Evolutionary conservation across 768 basidiomycete genomes (phyloP), one percentile per base, ranked within the genome.

Genomic region (Russula virescens): DNA sequence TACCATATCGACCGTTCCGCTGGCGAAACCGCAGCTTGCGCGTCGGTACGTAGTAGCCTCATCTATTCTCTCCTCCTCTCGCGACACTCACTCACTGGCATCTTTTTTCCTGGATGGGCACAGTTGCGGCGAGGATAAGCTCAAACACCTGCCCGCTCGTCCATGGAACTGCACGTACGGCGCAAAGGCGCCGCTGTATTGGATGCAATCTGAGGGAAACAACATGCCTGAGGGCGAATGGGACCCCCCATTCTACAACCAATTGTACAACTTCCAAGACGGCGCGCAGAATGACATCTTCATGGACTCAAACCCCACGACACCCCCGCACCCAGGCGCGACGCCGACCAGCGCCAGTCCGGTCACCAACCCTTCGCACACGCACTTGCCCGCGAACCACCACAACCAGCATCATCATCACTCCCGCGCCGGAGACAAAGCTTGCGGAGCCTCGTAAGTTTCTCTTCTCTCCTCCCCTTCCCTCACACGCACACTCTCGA

Each of bases 201-300:
- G 78, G 77, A 68, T 70, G 60, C 78, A 77, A 65, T 31, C 23
- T 1, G 75, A 78, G 51, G 38, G 73, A 35, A 76, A 76, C 71
- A 79, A 77, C 69, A 72, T 74, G 70, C 70, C 69, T 51, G 74
- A 76, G 63, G 73, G 60, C 58, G 63, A 63, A 0, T 69, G 71
- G 58, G 19, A 48, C 21, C 70, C 75, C 8, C 75, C 74, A n/a
- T 59, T 66, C 26, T 81, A 81, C 68, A 74, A 71, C 49, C 63
- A 66, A 35, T 59, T 71, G 19, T 81, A 76, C 68, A 74, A 76
- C 55, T 81, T 77, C 69, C 49, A 26, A 1, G 73, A 80, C 61
- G 81, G 81, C 46, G 76, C 77, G 8, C 79, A 81, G 70, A 66
- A 71, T 25, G 74, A 80, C 66, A 74, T 80, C 63, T 79, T 80